These are phyloP conservation scores for Aspergillus tubingensis DNA, from an alignment of 2,329 filamentous ascomycete genomes.

Conservation along the genomic window DNA sequence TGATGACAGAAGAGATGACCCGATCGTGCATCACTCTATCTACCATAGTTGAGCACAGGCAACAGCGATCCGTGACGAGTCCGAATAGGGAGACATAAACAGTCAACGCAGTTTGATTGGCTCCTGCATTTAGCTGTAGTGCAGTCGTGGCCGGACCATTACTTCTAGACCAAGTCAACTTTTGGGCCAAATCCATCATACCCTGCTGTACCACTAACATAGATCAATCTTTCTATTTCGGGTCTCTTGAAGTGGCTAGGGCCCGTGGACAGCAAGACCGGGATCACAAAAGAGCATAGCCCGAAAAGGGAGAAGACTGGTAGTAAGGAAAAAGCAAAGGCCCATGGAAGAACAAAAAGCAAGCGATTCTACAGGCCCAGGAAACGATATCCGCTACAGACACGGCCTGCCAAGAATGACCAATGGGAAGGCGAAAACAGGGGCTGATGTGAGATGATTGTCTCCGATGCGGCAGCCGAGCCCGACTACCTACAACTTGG, in stretches of 20 bases:
- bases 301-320: not conserved
- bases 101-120: not conserved
- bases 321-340: not conserved
- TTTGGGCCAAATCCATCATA: not conserved
- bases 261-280: not conserved
- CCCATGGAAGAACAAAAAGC: not conserved
- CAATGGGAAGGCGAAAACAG: not conserved
- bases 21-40: not conserved
- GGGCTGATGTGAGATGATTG: not conserved
- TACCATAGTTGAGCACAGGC: not conserved
- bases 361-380: not conserved
- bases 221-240: not conserved
- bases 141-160: constrained; percentile 10
- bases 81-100: not conserved
- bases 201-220: not conserved
- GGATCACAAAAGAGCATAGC: not conserved
- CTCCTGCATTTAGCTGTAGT: constrained; percentile 4
- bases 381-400: not conserved
- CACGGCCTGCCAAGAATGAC: not conserved
- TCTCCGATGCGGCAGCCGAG: not conserved
- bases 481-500: not conserved
- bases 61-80: not conserved
- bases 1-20: not conserved
- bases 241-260: not conserved
- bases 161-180: not conserved